Evolutionary conservation across 1,139 yeast species (phyloP), one percentile per base, ranked within the genome.

Genomic region (Meyerozyma sp.): DNA sequence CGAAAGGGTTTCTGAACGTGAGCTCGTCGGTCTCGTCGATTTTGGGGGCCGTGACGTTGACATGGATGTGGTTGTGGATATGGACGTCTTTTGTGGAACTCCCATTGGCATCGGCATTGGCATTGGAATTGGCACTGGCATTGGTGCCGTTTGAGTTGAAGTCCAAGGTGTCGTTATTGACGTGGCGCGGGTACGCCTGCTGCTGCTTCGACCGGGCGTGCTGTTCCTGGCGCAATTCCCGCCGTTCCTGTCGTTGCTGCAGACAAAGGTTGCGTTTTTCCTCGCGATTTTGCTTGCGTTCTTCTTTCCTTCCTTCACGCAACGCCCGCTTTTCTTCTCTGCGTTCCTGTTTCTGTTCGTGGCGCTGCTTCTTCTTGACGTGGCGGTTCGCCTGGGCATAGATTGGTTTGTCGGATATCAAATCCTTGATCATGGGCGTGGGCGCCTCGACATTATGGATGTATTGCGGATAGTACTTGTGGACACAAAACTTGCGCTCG

Each of bases 371-470:
- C 50, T 51, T 57, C 56, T 57, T 58, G n/a, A 65, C 55, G 45
- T 65, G 70, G 44, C 61, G 61, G 48, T 70, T 71, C 35, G 75
- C 77, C 27, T 67, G 63, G 35, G 63, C 55, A 45, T 47, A 73
- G 21, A 73, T 71, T 4, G 77, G 78, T 47, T 69, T 69, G 45
- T 68, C 68, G 23, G 53, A 50, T 13, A 73, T 61, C 56, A 70
- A 53, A 40, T 58, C 63, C 44, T 59, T 61, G 40, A 73, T 58
- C 37, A 57, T 57, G 3, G 77, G 77, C 2, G 77, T 72, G 18
- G 65, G 54, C 4, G 63, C 57, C 27, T 57, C 68, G 26, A 62
- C 63, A 52, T 73, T 72, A 47, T 71, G 77, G 46, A 73, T 63
- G 51, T 56, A 68, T 42, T 57, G 53, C 3, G 77, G 78, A 41